Percentiles rank a stretch among this genome's conserved stretches.
Conservation (phyloP, 1,139 yeast genomes). For the Saccharomyces hybrid region DNA sequence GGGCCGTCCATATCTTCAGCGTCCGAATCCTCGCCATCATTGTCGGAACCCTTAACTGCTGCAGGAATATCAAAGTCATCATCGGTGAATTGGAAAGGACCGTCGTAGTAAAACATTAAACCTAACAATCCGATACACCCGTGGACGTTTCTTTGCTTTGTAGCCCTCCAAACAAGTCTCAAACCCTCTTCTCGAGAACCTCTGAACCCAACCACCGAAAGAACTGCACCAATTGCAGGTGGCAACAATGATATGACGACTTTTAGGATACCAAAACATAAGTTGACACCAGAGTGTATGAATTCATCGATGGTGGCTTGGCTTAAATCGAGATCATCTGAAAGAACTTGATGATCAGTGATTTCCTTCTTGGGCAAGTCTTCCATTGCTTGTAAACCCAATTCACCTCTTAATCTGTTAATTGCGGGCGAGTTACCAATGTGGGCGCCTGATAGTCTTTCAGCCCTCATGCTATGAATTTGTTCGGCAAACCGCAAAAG, state of each 20-base stretch:
- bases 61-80: conserved; percentile 65
- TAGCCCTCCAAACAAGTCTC: conserved; percentile 78
- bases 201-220: conserved; percentile 82
- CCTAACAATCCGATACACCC: conserved; percentile 85
- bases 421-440: conserved; percentile 44
- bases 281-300: conserved; percentile 82
- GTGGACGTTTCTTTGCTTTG: conserved; percentile 71
- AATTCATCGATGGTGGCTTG: conserved; percentile 76
- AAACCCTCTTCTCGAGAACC: conserved; percentile 83
- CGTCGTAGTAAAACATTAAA: conserved; percentile 80
- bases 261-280: conserved; percentile 87
- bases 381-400: conserved; percentile 33
- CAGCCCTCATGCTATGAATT: conserved; percentile 53
- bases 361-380: conserved; percentile 11
- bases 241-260: conserved; percentile 86
- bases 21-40: conserved; percentile 5
- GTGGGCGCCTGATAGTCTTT: conserved; percentile 56
- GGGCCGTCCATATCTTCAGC: conserved; percentile 35
- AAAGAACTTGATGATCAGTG: conserved; percentile 14
- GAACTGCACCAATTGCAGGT: conserved; percentile 79
- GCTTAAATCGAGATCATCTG: conserved; percentile 23
- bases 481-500: conserved; percentile 48
- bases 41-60: conserved; percentile 6
- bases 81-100: conserved; percentile 90
- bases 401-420: conserved; percentile 35